Percentiles rank a stretch among this genome's conserved stretches.
Evolutionary conservation across 441 rosid genomes (phyloP).

Genomic region (Eruca vesicaria): DNA sequence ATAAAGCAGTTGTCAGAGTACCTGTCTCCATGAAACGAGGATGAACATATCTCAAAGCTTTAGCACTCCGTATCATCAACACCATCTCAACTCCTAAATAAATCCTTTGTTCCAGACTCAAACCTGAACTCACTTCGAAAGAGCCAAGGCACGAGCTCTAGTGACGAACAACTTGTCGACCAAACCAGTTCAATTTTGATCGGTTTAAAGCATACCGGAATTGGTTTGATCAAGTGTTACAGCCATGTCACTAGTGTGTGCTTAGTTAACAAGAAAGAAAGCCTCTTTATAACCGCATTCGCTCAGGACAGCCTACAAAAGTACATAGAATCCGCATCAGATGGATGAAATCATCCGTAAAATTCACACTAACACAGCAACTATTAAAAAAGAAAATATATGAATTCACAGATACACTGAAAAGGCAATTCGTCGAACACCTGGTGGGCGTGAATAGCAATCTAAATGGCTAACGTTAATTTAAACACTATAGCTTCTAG

Average conservation of each 20-base stretch:
- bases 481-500: no score
- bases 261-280: background rate
- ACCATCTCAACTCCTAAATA: no score
- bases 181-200: background rate
- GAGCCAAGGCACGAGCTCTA: no score
- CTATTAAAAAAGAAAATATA: no score
- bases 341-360: background rate
- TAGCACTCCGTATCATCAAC: no score
- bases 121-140: no score
- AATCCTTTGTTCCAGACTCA: no score
- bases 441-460: slow-evolving; percentile 6
- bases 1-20: no score
- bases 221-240: background rate
- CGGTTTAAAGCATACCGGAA: background rate
- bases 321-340: background rate
- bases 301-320: slow-evolving; percentile 25
- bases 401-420: background rate
- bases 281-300: slow-evolving; percentile 11
- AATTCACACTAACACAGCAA: background rate
- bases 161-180: no score
- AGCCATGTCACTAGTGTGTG: background rate
- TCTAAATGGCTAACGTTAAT: no score
- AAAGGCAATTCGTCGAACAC: slow-evolving; percentile 33
- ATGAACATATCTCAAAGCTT: no score
- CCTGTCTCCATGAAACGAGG: no score